Base-by-base conservation (phyloP, 2,329 filamentous ascomycete genomes). In the Clonostachys rosea region DNA sequence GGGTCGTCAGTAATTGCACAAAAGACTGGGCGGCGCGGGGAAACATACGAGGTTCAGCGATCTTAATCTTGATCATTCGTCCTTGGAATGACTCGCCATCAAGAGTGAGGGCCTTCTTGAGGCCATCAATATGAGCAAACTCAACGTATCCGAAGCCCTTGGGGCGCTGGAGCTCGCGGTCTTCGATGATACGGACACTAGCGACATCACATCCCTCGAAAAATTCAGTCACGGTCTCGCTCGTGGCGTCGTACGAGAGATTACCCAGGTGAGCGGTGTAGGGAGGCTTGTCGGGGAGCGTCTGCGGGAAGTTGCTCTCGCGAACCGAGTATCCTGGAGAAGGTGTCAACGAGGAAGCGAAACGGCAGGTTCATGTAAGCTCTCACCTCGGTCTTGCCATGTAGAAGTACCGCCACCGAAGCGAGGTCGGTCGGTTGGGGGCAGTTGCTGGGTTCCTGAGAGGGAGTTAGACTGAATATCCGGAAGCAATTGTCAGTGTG, bases 111-210 rank as follows among this genome's bases (percentile, higher is more conserved):
- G 94, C 94, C 70, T 91, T 87, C 76, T 95, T 95, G 61, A 99
- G 75, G 50, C 92, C 92, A 44, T 97, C 92, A 41, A 94, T 73
- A 45, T 83, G 86, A 55, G 78, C 83, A 61, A 99, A 99, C 68
- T 99, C 94, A 55, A 95, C 92, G 66, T 99, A 99, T 52, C 92
- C 94, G 61, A 99, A 99, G 43, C 94, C 94, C 76, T 99, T 99
- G 55, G 94, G 94, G 62, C 91, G 91, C 68, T 87, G 84, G 64
- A 94, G 87, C 66, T 96, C 79, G 64, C 92, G 94, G 70, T 99
- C 95, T 74, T 96, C 92, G 54, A 99, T 95, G 59, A 99, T 91
- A 60, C 94, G 89, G 55, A 99, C 90, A 64, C 84, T 96, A 55
- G 87, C 87, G 58, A 96, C 86, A 54, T 90, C 81, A 67, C 92